A percentile compares a stretch with the other conserved stretches of the same genome.
These are phyloP conservation scores for Lonicera japonica DNA, from an alignment of 129 eudicot genomes.

Conservation along the genomic window DNA sequence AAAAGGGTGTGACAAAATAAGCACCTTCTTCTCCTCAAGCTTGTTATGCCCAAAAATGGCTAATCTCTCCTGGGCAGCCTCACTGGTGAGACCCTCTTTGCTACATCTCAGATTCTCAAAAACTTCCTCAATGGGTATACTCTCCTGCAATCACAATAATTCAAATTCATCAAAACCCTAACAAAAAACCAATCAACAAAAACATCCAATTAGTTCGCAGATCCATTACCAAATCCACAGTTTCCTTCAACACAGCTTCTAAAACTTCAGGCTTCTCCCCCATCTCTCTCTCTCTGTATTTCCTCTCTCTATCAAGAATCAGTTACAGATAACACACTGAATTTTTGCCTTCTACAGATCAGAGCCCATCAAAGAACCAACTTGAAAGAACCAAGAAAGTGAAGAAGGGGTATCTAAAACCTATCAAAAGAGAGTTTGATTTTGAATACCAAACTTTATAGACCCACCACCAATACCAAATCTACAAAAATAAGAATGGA, in stretches of 20 bases:
- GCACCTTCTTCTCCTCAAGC: slow-evolving; percentile 94
- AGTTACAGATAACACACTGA: not conserved
- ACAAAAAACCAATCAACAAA: not conserved
- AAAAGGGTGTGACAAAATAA: not conserved
- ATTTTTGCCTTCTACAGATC: slow-evolving; percentile 19
- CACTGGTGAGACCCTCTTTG: slow-evolving; percentile 70
- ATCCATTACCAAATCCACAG: slow-evolving; percentile 97
- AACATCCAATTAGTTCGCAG: slow-evolving; percentile 19
- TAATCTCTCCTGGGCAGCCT: slow-evolving; percentile 89
- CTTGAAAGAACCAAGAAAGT: slow-evolving; percentile 10
- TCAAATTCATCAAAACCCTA: not conserved
- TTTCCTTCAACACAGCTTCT: slow-evolving; percentile 93
- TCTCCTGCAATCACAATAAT: slow-evolving; percentile 59
- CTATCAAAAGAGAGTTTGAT: slow-evolving; percentile 2
- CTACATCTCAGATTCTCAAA: slow-evolving; percentile 98
- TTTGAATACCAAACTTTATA: slow-evolving; percentile 19
- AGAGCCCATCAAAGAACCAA: slow-evolving; percentile 31
- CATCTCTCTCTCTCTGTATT: slow-evolving; percentile 37
- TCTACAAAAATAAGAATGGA: slow-evolving; percentile 37
- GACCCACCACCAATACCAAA: slow-evolving; percentile 81
- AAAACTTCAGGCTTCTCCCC: slow-evolving; percentile 93
- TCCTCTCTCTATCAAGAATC: not conserved
- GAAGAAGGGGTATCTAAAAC: not conserved
- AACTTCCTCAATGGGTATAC: slow-evolving; percentile 93
- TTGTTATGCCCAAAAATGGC: slow-evolving; percentile 87